Evolutionary conservation across 352 stramenopile species (phyloP).

Genomic region (Peronospora belbahrii): DNA sequence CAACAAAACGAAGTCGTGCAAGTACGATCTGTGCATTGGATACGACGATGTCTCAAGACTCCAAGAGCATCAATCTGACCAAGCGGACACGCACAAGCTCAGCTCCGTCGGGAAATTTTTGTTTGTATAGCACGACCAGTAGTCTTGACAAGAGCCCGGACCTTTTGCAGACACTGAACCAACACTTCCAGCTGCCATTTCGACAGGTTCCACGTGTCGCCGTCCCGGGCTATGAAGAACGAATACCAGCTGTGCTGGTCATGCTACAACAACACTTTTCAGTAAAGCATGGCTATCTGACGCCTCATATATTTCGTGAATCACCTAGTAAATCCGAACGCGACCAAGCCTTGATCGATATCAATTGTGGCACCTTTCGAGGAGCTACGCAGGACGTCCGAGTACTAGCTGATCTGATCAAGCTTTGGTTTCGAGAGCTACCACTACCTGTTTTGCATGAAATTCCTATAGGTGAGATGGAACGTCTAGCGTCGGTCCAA

Average conservation of each 20-base stretch:
- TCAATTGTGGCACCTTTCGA: constrained; percentile 73
- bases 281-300: constrained; percentile 46
- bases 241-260: constrained; percentile 76
- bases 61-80: constrained; percentile 3
- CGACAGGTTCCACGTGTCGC: constrained; percentile 58
- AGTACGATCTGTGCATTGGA: constrained; percentile 17
- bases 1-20: constrained; percentile 12
- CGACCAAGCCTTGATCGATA: constrained; percentile 70
- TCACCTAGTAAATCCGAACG: constrained; percentile 83
- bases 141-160: constrained; percentile 21
- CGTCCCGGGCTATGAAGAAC: constrained; percentile 61
- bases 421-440: constrained; percentile 86
- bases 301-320: constrained; percentile 84
- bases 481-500: constrained; percentile 36
- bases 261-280: constrained; percentile 83
- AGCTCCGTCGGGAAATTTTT: constrained; percentile 24
- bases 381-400: constrained; percentile 64
- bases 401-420: constrained; percentile 84
- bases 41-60: not conserved
- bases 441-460: constrained; percentile 76
- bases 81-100: constrained; percentile 39
- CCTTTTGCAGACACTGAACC: constrained; percentile 57
- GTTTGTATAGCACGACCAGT: constrained; percentile 26
- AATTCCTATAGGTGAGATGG: constrained; percentile 63
- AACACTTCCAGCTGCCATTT: constrained; percentile 81